A percentile compares a stretch with the other conserved stretches of the same genome.
phyloP scores from a whole-genome alignment of 106 monocot species.

The Dioscorea alata region DNA sequence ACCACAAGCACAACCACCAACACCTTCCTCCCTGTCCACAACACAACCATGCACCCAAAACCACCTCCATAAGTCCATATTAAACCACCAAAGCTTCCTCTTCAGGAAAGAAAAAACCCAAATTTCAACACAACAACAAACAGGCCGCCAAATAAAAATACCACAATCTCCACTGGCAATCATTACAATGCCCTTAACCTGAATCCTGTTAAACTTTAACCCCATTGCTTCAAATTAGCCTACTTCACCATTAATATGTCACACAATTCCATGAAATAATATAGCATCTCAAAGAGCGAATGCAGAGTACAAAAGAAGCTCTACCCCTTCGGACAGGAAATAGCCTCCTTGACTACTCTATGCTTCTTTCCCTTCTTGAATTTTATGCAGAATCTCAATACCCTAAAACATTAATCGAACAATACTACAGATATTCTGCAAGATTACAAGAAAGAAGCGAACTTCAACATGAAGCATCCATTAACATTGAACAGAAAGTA shows the following conservation, averaged over 20 bases:
- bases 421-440: no score
- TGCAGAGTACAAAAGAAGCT: no score
- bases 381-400: no score
- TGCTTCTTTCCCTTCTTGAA: no score
- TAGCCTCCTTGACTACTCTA: no score
- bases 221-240: constrained; percentile 6
- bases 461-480: no score
- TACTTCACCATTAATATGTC: background rate
- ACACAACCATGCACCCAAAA: constrained; percentile 41
- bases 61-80: constrained; percentile 48
- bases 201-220: constrained; percentile 13
- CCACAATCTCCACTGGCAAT: constrained; percentile 17
- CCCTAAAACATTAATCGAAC: no score
- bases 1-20: constrained; percentile 26
- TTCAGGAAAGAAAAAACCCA: constrained; percentile 20
- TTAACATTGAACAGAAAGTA: no score
- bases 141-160: constrained; percentile 14
- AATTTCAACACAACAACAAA: constrained; percentile 21
- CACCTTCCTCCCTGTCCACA: constrained; percentile 55
- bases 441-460: no score
- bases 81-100: constrained; percentile 28
- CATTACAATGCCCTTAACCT: constrained; percentile 11
- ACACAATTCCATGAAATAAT: no score
- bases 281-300: no score
- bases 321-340: no score